A percentile compares a stretch with the other conserved stretches of the same genome.
Evolutionary conservation across 805 yeast species (phyloP).

Genomic region (Lipomyces starkeyi): DNA sequence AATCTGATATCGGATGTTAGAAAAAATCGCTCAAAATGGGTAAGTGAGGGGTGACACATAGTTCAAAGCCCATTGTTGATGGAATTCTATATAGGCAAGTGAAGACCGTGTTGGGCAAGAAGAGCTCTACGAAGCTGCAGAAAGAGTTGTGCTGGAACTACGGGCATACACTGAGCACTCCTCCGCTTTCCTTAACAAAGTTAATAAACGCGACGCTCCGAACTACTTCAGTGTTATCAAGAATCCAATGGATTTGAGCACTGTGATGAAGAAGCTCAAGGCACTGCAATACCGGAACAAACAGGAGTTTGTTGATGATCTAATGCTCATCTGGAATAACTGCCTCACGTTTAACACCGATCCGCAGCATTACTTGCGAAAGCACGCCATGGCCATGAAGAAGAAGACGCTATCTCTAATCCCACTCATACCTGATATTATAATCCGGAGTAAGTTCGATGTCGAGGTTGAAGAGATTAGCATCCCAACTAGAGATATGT

Average conservation of each 20-base stretch:
- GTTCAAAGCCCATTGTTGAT: neutral
- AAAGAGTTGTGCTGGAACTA: slow-evolving; percentile 87
- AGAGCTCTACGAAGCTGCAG: slow-evolving; percentile 96
- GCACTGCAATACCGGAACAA: slow-evolving; percentile 81
- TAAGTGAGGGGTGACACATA: slow-evolving; percentile 2
- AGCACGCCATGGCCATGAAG: slow-evolving; percentile 96
- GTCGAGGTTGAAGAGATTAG: slow-evolving; percentile 51
- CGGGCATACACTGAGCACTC: slow-evolving; percentile 95
- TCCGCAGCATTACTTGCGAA: slow-evolving; percentile 87
- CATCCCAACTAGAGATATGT: slow-evolving; percentile 28
- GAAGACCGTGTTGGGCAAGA: slow-evolving; percentile 97
- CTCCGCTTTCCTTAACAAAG: slow-evolving; percentile 92
- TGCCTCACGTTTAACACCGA: slow-evolving; percentile 93
- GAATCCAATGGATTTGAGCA: slow-evolving; percentile 94
- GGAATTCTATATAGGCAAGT: slow-evolving; percentile 56
- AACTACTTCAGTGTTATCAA: slow-evolving; percentile 89
- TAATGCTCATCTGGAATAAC: slow-evolving; percentile 94
- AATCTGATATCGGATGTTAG: slow-evolving; percentile 89
- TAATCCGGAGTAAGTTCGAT: slow-evolving; percentile 60
- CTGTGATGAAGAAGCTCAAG: slow-evolving; percentile 89
- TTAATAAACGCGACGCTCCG: slow-evolving; percentile 98
- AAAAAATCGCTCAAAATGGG: slow-evolving; percentile 94
- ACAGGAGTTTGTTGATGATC: slow-evolving; percentile 89
- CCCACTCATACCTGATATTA: slow-evolving; percentile 89
- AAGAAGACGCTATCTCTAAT: slow-evolving; percentile 76